phyloP scores from a whole-genome alignment of 306 rosid species.

The Nissolia schottii region DNA sequence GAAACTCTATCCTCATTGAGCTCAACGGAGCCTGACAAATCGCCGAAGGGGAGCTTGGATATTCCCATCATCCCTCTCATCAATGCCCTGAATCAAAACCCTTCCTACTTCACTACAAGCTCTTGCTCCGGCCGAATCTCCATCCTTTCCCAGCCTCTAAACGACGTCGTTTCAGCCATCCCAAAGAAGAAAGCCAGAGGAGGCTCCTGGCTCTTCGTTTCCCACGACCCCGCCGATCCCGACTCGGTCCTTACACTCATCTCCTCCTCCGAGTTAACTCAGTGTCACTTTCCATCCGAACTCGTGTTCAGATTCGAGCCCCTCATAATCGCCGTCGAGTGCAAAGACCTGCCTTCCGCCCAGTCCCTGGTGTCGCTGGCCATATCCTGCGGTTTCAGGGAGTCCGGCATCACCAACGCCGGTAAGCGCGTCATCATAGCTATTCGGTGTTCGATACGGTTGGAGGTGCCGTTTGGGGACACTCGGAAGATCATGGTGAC shows the following conservation, averaged over 20 bases:
- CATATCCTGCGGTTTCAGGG: slow-evolving; percentile 85
- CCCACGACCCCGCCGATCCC: slow-evolving; percentile 73
- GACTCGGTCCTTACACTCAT: slow-evolving; percentile 56
- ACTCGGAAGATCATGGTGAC: slow-evolving; percentile 52
- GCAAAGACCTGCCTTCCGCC: slow-evolving; percentile 69
- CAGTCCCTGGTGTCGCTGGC: slow-evolving; percentile 75
- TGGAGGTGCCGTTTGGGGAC: slow-evolving; percentile 82
- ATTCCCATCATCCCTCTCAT: slow-evolving; percentile 71
- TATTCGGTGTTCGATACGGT: slow-evolving; percentile 78
- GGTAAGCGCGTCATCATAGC: slow-evolving; percentile 81
- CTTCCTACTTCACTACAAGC: slow-evolving; percentile 81
- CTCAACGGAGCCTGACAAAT: slow-evolving; percentile 62
- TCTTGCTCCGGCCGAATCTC: slow-evolving; percentile 95
- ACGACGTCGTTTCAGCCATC: neutral
- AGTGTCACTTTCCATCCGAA: slow-evolving; percentile 24
- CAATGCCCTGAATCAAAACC: slow-evolving; percentile 58
- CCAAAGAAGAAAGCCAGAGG: slow-evolving; percentile 81
- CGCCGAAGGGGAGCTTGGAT: slow-evolving; percentile 82
- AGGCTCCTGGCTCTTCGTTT: slow-evolving; percentile 77
- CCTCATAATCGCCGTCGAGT: slow-evolving; percentile 79
- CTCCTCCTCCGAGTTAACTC: slow-evolving; percentile 44
- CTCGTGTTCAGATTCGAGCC: slow-evolving; percentile 92
- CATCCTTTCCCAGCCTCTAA: slow-evolving; percentile 66
- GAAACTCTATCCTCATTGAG: slow-evolving; percentile 57
- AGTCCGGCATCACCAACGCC: slow-evolving; percentile 76